These are phyloP conservation scores for Tolypocladium inflatum DNA, from an alignment of 2,329 filamentous ascomycete species.

Conservation along the genomic window DNA sequence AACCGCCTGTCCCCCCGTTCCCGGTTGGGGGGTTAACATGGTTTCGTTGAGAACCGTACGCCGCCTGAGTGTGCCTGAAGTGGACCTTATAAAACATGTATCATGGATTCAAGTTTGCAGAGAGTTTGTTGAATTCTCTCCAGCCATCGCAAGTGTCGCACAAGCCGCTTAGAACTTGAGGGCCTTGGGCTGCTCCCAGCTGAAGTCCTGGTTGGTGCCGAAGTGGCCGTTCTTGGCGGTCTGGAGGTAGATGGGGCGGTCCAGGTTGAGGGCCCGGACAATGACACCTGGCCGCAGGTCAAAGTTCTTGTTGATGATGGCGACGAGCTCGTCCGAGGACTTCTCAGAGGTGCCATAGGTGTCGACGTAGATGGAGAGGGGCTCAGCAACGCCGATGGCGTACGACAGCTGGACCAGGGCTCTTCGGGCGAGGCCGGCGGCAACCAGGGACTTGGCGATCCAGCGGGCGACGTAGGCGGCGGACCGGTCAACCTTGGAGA, in stretches of 20 bases:
- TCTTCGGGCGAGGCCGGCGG: slow-evolving; percentile 81
- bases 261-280: slow-evolving; percentile 91
- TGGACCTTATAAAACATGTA: slow-evolving; percentile 28
- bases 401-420: slow-evolving; percentile 96
- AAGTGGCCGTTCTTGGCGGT: slow-evolving; percentile 99
- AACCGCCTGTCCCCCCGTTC: slow-evolving; percentile 23
- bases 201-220: slow-evolving; percentile 90
- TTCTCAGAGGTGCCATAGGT: slow-evolving; percentile 90
- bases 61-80: slow-evolving; percentile 27
- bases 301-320: slow-evolving; percentile 94
- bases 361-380: slow-evolving; percentile 95
- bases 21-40: slow-evolving; percentile 20
- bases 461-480: slow-evolving; percentile 95
- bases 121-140: slow-evolving; percentile 33
- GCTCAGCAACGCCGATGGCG: slow-evolving; percentile 97
- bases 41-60: slow-evolving; percentile 40
- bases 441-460: slow-evolving; percentile 97
- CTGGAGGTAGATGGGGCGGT: slow-evolving; percentile 94
- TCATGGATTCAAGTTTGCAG: slow-evolving; percentile 18
- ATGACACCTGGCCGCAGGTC: slow-evolving; percentile 97
- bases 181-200: slow-evolving; percentile 95
- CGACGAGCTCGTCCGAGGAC: slow-evolving; percentile 83
- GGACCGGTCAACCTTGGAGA: slow-evolving; percentile 99
- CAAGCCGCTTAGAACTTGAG: slow-evolving; percentile 68
- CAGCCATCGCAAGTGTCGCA: slow-evolving; percentile 5